These are phyloP conservation scores for Paraconiothyrium brasiliense DNA, from an alignment of 2,329 filamentous ascomycete genomes.

Conservation along the genomic window DNA sequence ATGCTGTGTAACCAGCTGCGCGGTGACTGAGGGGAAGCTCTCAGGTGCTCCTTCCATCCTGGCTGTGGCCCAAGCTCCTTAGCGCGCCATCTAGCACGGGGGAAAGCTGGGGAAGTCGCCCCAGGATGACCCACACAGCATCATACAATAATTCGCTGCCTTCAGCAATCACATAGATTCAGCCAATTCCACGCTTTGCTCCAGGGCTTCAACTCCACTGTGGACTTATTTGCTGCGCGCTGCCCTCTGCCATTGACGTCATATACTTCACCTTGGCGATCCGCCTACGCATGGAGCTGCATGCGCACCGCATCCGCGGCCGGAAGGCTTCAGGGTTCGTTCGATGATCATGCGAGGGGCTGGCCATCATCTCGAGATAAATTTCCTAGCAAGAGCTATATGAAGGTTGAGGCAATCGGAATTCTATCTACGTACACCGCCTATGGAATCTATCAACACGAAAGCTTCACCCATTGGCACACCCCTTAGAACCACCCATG, in stretches of 20 bases:
- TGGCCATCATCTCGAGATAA: background rate
- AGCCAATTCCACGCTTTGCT: slow-evolving; percentile 6
- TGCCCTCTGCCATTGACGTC: slow-evolving; percentile 2
- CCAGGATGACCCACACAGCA: slow-evolving; percentile 1
- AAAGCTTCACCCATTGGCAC: too few relatives aligned
- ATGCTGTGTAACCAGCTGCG: slow-evolving; percentile 6
- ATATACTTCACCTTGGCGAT: slow-evolving; percentile 8
- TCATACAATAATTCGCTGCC: background rate
- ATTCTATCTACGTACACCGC: background rate
- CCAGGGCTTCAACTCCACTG: slow-evolving; percentile 8
- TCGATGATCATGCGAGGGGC: background rate
- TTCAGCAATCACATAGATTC: background rate
- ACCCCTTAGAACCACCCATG: too few relatives aligned
- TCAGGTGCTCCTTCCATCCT: slow-evolving; percentile 13
- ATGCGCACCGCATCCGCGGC: slow-evolving; percentile 16
- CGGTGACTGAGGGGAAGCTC: slow-evolving; percentile 15
- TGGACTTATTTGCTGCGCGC: background rate
- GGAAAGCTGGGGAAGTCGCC: slow-evolving; percentile 19
- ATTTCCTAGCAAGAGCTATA: background rate
- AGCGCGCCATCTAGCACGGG: slow-evolving; percentile 12
- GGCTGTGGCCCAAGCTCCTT: slow-evolving; percentile 12
- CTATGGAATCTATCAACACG: too few relatives aligned
- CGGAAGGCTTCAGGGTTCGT: slow-evolving; percentile 5
- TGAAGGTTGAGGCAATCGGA: background rate
- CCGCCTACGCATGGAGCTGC: slow-evolving; percentile 8